Base-by-base conservation (phyloP, 306 rosid genomes). In the Gynostemma pentaphyllum region DNA sequence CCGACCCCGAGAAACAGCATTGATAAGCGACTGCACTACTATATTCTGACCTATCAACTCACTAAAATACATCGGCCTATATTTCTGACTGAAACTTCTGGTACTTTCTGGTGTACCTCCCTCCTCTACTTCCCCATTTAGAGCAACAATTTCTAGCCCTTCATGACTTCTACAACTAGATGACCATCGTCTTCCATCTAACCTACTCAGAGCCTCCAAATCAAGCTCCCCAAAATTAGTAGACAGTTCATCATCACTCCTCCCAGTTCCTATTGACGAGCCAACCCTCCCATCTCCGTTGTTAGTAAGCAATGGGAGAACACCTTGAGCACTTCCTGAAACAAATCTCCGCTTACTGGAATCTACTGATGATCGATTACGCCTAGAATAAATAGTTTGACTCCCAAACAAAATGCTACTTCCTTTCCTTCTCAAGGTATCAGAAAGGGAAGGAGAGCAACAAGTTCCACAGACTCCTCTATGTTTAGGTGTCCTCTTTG, bases 131-230 rank as follows among this genome's bases (percentile, higher is more conserved):
- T 79, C 95, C 74, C 83, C 85, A 48, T 79, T 78, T 60, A 84
- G 62, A 79, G 90, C 80, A 44, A 90, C 90, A 70, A 87, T 82
- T 79, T 88, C 98, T 64, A 88, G 49, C 53, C 89, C 98, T 68
- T 85, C 96, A 62, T 82, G 96, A 77, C 99, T 88, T 80, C 92
- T 75, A 72, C 96, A 88, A 77, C 98, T 92, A 3, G 96, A 75
- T 1, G 98, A 92, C 96, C 99, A 92, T 81, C 96, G 79, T 68
- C 94, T 81, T 61, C 96, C 99, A 75, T 92, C 99, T 84, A 92
- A 78, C 54, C 95, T 68, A 75, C 99, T 92, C 74, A 92, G 76
- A 49, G 94, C 99, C 83, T 92, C 99, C 61, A 92, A 90, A 84
- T 92, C 95, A 78, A 92, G 94, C 79, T 92, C 99, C 70, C 96